Percentiles rank a stretch among this genome's conserved stretches.
Evolutionary conservation across 2,329 filamentous ascomycete genomes (phyloP).

Genomic region (Zasmidium citrigriseum): DNA sequence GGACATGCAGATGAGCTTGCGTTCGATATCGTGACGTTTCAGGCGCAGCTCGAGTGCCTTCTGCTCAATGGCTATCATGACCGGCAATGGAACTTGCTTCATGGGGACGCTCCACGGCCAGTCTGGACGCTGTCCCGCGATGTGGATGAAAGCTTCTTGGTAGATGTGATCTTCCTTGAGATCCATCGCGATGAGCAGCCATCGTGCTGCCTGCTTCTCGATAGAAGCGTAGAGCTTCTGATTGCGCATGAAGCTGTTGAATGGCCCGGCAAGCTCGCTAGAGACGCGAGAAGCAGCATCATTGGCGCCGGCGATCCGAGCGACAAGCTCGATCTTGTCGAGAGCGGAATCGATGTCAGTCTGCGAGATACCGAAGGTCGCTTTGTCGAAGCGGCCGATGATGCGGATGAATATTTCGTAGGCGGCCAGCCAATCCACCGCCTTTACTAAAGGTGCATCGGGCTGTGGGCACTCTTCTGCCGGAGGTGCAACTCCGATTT

Average conservation of each 20-base stretch:
- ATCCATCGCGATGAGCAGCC: constrained; percentile 33
- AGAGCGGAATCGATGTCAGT: constrained; percentile 26
- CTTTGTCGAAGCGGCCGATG: constrained; percentile 32
- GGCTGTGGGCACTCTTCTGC: not conserved
- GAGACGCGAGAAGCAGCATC: constrained; percentile 21
- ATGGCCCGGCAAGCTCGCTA: not conserved
- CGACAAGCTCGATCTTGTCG: constrained; percentile 30
- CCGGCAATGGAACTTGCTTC: constrained; percentile 7
- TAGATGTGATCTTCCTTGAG: constrained; percentile 36
- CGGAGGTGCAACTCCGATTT: not conserved
- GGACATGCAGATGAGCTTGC: constrained; percentile 31
- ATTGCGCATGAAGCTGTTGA: constrained; percentile 29
- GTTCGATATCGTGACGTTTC: constrained; percentile 23
- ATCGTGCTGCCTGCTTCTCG: constrained; percentile 34
- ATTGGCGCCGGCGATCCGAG: constrained; percentile 30
- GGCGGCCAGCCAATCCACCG: constrained; percentile 18
- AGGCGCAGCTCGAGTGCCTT: constrained; percentile 23
- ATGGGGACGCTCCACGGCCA: constrained; percentile 3
- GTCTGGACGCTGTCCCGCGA: constrained; percentile 35
- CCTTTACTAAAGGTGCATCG: not conserved
- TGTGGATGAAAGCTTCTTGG: constrained; percentile 40
- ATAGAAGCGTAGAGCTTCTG: constrained; percentile 35
- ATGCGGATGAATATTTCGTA: constrained; percentile 29
- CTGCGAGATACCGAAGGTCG: constrained; percentile 21
- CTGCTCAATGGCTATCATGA: constrained; percentile 18